These are phyloP conservation scores for Daucus carota DNA, from an alignment of 129 eudicot species.

Conservation along the genomic window DNA sequence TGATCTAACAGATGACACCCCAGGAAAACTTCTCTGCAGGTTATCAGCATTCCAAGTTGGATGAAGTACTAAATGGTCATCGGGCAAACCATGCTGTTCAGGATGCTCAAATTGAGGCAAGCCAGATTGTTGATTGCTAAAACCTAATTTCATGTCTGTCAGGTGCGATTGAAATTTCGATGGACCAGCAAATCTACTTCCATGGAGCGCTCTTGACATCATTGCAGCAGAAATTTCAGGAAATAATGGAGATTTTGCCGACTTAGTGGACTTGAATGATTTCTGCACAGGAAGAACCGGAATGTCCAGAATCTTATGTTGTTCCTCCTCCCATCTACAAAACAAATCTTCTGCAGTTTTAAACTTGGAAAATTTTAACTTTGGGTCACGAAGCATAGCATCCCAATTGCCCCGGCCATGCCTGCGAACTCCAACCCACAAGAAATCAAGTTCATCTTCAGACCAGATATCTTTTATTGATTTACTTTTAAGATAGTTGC, in stretches of 20 bases:
- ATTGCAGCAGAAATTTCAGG: conserved; percentile 60
- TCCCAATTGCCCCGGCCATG: conserved; percentile 91
- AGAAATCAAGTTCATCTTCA: conserved; percentile 88
- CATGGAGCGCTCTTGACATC: conserved; percentile 67
- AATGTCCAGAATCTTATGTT: conserved; percentile 49
- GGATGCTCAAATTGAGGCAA: conserved; percentile 30
- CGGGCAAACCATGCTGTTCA: conserved; percentile 25
- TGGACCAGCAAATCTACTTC: conserved; percentile 45
- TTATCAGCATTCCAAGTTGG: conserved; percentile 40
- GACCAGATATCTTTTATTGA: conserved; percentile 67
- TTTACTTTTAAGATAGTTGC: conserved; percentile 39
- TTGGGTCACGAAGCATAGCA: conserved; percentile 64
- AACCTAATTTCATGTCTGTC: conserved; percentile 78
- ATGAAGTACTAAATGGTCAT: conserved; percentile 24
- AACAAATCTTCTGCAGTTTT: conserved; percentile 66
- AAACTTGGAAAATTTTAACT: conserved; percentile 60
- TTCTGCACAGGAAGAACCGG: conserved; percentile 25
- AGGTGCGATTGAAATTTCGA: conserved; percentile 46
- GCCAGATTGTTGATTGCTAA: conserved; percentile 41
- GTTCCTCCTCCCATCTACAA: conserved; percentile 85
- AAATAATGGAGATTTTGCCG: conserved; percentile 33
- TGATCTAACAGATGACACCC: conserved; percentile 31
- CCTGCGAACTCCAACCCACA: conserved; percentile 94
- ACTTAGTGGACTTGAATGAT: conserved; percentile 28
- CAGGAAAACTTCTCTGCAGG: conserved; percentile 22